These are phyloP conservation scores for Boletellus emodensis DNA, from an alignment of 768 basidiomycete species.

Conservation along the genomic window DNA sequence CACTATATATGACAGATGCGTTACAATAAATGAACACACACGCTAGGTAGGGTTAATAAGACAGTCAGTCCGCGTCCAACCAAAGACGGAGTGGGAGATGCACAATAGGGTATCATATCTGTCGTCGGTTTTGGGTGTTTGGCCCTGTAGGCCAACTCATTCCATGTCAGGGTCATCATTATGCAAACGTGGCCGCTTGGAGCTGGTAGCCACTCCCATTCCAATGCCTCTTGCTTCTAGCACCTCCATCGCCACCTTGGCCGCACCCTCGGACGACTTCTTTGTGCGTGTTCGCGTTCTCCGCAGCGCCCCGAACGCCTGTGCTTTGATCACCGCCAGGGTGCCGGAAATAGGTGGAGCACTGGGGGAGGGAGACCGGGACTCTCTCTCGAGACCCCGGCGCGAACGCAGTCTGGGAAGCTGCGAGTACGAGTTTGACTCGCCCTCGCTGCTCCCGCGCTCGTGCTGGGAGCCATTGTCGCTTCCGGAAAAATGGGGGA, in stretches of 20 bases:
- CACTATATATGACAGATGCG: constrained; percentile 31
- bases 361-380: constrained; percentile 45
- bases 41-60: constrained; percentile 26
- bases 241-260: constrained; percentile 75
- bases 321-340: constrained; percentile 86
- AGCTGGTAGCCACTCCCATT: constrained; percentile 39
- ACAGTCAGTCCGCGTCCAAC: constrained; percentile 27
- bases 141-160: constrained; percentile 15
- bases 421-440: constrained; percentile 39
- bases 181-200: constrained; percentile 45
- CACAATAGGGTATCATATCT: constrained; percentile 29
- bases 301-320: constrained; percentile 81
- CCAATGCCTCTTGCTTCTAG: constrained; percentile 74
- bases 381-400: constrained; percentile 44
- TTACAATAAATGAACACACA: constrained; percentile 30
- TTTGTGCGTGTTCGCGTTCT: constrained; percentile 73
- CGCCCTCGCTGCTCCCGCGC: constrained; percentile 55
- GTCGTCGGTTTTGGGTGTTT: constrained; percentile 14
- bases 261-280: constrained; percentile 66
- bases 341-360: constrained; percentile 65
- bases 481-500: constrained; percentile 47
- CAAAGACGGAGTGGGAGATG: constrained; percentile 18
- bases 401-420: constrained; percentile 46
- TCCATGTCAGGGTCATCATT: constrained; percentile 48
- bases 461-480: constrained; percentile 52